phyloP scores from a whole-genome alignment of 306 rosid species.

The Abrus pulchellus region DNA sequence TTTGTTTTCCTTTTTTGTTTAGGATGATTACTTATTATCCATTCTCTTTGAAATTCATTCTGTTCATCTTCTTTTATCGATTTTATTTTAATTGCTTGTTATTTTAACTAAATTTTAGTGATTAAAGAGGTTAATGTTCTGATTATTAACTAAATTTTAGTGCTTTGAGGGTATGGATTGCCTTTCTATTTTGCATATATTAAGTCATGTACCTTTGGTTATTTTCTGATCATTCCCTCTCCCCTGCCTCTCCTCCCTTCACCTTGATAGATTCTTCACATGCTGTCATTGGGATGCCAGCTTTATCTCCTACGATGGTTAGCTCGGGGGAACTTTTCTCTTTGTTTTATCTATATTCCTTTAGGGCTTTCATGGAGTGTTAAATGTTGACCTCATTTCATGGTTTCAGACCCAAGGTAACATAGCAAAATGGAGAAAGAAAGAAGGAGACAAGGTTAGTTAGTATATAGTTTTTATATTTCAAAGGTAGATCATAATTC shows the following conservation, averaged over 20 bases:
- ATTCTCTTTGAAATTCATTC: background rate
- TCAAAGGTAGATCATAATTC: constrained; percentile 43
- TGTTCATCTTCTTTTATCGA: background rate
- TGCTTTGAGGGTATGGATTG: no score
- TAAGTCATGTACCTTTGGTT: constrained; percentile 22
- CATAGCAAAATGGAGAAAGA: constrained; percentile 89
- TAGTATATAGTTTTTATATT: constrained; percentile 32
- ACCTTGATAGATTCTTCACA: constrained; percentile 71
- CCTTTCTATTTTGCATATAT: background rate
- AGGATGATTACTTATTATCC: background rate
- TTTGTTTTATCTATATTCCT: constrained; percentile 30
- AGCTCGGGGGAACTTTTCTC: constrained; percentile 46
- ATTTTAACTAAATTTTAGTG: constrained; percentile 4
- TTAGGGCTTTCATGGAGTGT: constrained; percentile 42
- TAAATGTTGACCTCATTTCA: constrained; percentile 33
- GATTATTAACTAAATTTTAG: no score
- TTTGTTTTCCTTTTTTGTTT: background rate
- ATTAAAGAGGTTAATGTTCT: constrained; percentile 34
- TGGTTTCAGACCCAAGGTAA: constrained; percentile 88
- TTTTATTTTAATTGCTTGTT: background rate
- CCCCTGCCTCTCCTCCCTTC: background rate
- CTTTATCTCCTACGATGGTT: constrained; percentile 98
- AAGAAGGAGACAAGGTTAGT: constrained; percentile 97
- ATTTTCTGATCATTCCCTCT: constrained; percentile 31
- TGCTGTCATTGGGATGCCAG: constrained; percentile 85